Evolutionary conservation across 495 filamentous ascomycete species (phyloP), one percentile per base, ranked within the genome.

Genomic region (Aspergillus coremiiformis): DNA sequence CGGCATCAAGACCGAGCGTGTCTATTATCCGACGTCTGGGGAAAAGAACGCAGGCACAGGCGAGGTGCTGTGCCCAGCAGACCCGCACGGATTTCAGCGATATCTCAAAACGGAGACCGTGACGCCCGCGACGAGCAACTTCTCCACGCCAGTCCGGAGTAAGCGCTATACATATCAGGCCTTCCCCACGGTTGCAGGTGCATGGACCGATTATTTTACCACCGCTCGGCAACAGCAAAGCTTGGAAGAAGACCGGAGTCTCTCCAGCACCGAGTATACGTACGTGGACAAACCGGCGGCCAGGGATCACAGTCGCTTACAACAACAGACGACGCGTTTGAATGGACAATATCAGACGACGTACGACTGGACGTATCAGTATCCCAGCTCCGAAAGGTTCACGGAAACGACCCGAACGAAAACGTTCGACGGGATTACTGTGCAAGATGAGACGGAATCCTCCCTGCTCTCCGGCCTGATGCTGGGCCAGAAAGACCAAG

Each of bases 11-110:
- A 54, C 37, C 14, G 19, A 20, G 9, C 52, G 50, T 5, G 24
- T 11, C n/a, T 52, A 52, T 17, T 52, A 45, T 37, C 12, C 41
- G 11, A 1, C 42, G 6, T 19, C 23, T 3, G 41, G 41, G 4
- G 50, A 52, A 9, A 30, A 30, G 27, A 7, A 9, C 8, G 4
- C 24, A 4, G 27, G 27, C 1, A 11, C 27, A 9, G 27, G 27
- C 12, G 14, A 24, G 24, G 50, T 14, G 11, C 21, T 12, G 1
- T 54, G 52, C n/a, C 52, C 52, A 8, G 37, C 33, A 0, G 52
- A 54, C 24, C 52, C 52, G 4, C 44, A 49, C 23, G 52, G 52
- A 1, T 54, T 54, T 39, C 44, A 54, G 44, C 33, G 44, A 1
- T 44, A 54, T 35, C 6, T 54, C 7, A 43, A 48, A 6, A 19